These are phyloP conservation scores for Phlyctochytrium planicorne DNA, from an alignment of 192 early-diverging fungal genomes.

Conservation along the genomic window DNA sequence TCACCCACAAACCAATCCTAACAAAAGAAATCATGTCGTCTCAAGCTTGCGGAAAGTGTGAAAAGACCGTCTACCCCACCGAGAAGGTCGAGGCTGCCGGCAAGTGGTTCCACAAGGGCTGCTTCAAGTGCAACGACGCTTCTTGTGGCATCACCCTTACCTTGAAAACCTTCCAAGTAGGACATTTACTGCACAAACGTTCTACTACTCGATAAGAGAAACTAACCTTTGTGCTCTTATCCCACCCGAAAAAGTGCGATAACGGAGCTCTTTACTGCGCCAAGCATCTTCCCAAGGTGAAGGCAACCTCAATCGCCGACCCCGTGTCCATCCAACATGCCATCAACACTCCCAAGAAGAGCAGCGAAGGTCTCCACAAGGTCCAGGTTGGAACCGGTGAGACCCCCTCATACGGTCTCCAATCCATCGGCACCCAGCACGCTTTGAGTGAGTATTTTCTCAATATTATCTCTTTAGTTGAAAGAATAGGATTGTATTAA, in stretches of 20 bases:
- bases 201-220: no score
- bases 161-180: conserved; percentile 43
- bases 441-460: conserved; percentile 17
- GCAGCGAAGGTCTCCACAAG: conserved; percentile 39
- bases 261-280: conserved; percentile 36
- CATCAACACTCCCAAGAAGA: conserved; percentile 38
- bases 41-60: conserved; percentile 36
- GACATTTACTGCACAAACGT: no score
- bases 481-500: neutral
- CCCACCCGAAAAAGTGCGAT: no score
- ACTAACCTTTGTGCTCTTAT: no score
- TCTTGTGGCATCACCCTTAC: conserved; percentile 35
- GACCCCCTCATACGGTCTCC: conserved; percentile 30
- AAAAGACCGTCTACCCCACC: conserved; percentile 42
- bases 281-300: conserved; percentile 40
- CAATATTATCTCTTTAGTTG: no score
- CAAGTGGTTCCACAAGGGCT: conserved; percentile 48
- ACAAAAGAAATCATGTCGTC: no score
- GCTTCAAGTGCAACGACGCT: conserved; percentile 45
- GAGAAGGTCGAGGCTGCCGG: conserved; percentile 44
- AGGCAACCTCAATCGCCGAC: conserved; percentile 30
- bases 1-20: no score
- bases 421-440: conserved; percentile 34
- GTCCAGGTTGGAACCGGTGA: conserved; percentile 40
- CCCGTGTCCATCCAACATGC: conserved; percentile 22